Percentiles rank a stretch among this genome's conserved stretches.
Evolutionary conservation across 2,329 filamentous ascomycete genomes (phyloP).

Genomic region (Ascochyta koolunga): DNA sequence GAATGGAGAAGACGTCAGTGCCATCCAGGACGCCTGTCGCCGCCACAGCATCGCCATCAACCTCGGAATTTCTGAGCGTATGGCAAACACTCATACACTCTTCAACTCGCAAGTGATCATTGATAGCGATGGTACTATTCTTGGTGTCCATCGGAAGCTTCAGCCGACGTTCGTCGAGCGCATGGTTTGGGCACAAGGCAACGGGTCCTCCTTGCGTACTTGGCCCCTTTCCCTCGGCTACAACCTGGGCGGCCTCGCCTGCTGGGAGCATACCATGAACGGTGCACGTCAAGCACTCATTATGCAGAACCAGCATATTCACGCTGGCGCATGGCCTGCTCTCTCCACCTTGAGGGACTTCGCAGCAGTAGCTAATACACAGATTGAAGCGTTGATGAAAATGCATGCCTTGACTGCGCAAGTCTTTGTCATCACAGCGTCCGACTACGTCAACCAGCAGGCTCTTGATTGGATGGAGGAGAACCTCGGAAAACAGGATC

Average conservation of each 20-base stretch:
- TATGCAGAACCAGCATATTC: slow-evolving; percentile 45
- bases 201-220: slow-evolving; percentile 40
- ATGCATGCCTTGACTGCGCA: slow-evolving; percentile 54
- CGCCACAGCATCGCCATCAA: slow-evolving; percentile 39
- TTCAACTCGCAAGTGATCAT: slow-evolving; percentile 48
- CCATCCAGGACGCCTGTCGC: slow-evolving; percentile 44
- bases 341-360: slow-evolving; percentile 48
- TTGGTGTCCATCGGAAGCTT: slow-evolving; percentile 47
- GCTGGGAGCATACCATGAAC: slow-evolving; percentile 50
- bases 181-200: slow-evolving; percentile 45
- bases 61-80: slow-evolving; percentile 46
- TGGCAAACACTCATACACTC: slow-evolving; percentile 39
- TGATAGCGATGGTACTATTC: slow-evolving; percentile 40
- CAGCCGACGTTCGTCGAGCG: slow-evolving; percentile 47
- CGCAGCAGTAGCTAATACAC: slow-evolving; percentile 49
- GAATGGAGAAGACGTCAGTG: slow-evolving; percentile 37
- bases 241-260: slow-evolving; percentile 45
- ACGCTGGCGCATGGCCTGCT: slow-evolving; percentile 48
- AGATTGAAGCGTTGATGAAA: slow-evolving; percentile 57
- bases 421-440: slow-evolving; percentile 52
- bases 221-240: slow-evolving; percentile 40
- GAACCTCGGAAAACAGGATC: slow-evolving; percentile 44
- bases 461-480: slow-evolving; percentile 51
- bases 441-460: slow-evolving; percentile 51
- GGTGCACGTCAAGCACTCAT: slow-evolving; percentile 46